Evolutionary conservation across 2,329 filamentous ascomycete genomes (phyloP).

Genomic region (Proliferodiscus dingleyae): DNA sequence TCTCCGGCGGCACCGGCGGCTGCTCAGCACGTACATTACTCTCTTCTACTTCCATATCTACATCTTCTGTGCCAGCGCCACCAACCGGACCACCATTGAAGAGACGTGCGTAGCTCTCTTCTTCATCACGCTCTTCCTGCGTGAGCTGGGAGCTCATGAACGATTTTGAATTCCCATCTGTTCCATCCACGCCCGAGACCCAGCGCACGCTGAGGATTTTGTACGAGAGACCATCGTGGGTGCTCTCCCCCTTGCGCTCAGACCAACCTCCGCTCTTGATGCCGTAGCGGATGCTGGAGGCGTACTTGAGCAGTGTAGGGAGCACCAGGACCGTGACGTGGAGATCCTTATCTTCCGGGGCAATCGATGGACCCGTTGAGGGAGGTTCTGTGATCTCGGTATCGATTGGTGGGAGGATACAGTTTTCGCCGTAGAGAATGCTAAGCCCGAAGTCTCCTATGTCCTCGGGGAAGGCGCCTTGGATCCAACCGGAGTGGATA

Average conservation of each 20-base stretch:
- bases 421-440: constrained; percentile 55
- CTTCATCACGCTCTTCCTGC: constrained; percentile 19
- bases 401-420: constrained; percentile 22
- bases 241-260: constrained; percentile 43
- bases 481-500: constrained; percentile 89
- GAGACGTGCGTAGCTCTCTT: constrained; percentile 11
- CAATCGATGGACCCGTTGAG: constrained; percentile 54
- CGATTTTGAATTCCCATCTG: constrained; percentile 35
- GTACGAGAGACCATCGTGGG: constrained; percentile 67
- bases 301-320: constrained; percentile 72
- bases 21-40: constrained; percentile 4
- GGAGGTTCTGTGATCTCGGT: constrained; percentile 50
- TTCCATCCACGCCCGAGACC: constrained; percentile 66
- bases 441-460: constrained; percentile 49
- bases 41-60: constrained; percentile 13
- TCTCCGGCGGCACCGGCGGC: no score
- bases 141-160: constrained; percentile 16
- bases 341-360: constrained; percentile 68
- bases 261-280: constrained; percentile 79
- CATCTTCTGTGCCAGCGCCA: no score
- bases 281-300: constrained; percentile 69
- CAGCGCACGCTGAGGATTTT: constrained; percentile 78
- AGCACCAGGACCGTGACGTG: constrained; percentile 84
- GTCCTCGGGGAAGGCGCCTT: constrained; percentile 58
- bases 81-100: constrained; percentile 4